Conservation (phyloP, 108 stramenopile species). For the Aureococcus anophagefferens region DNA sequence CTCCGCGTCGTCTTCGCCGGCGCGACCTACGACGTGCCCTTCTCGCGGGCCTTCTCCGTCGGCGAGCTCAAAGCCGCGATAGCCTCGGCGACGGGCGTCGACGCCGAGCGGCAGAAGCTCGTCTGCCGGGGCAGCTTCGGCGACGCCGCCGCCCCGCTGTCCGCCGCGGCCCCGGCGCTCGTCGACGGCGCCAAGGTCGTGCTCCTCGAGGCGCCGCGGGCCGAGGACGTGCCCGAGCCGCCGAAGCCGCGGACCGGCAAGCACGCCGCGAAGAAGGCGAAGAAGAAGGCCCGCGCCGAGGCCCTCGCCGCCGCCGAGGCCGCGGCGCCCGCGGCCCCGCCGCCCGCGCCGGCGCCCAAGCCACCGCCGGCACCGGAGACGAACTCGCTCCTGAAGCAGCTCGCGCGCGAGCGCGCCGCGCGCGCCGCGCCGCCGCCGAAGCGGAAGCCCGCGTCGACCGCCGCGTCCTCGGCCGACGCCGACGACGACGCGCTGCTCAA, state of each 20-base stretch:
- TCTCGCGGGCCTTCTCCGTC: too few species aligned
- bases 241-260: not conserved
- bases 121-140: not conserved
- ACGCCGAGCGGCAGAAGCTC: not conserved
- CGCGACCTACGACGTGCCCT: not conserved
- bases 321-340: not conserved
- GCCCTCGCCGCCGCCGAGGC: not conserved
- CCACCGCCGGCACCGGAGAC: not conserved
- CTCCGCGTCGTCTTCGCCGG: not conserved
- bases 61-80: not conserved
- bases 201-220: not conserved
- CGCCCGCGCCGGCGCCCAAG: not conserved
- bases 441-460: not conserved
- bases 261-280: not conserved
- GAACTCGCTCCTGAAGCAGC: not conserved
- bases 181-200: not conserved
- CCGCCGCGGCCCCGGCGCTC: not conserved
- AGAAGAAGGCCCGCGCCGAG: not conserved
- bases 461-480: too few species aligned
- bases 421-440: not conserved
- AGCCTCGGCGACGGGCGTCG: not conserved
- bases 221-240: not conserved
- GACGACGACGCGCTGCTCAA: not conserved
- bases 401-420: not conserved
- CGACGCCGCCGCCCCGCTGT: not conserved